Conservation (phyloP, 2,329 filamentous ascomycete species). For the Dendryphion nanum region DNA sequence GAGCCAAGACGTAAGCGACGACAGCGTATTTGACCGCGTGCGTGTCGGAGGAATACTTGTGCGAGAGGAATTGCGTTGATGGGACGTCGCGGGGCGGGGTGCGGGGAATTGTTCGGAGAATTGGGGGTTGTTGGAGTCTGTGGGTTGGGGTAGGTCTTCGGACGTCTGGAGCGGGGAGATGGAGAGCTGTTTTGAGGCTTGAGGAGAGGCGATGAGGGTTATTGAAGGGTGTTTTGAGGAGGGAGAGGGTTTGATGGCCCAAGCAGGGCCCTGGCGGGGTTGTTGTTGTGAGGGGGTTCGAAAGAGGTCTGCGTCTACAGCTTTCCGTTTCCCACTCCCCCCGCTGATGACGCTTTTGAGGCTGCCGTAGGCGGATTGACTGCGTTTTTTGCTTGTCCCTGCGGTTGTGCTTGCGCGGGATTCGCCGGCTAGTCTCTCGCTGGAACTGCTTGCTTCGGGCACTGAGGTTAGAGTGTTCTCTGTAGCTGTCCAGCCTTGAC, state of each 20-base stretch:
- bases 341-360: constrained; percentile 40
- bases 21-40: constrained; percentile 26
- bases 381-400: constrained; percentile 27
- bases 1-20: constrained; percentile 35
- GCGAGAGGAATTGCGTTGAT: constrained; percentile 23
- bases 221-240: constrained; percentile 30
- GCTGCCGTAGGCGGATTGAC: constrained; percentile 38
- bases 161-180: constrained; percentile 29
- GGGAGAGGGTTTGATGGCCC: constrained; percentile 25
- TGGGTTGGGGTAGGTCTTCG: constrained; percentile 17
- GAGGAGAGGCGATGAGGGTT: constrained; percentile 29
- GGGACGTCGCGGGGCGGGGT: too few species aligned
- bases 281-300: constrained; percentile 2
- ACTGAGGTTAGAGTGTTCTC: constrained; percentile 46
- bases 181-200: constrained; percentile 37
- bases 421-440: constrained; percentile 38
- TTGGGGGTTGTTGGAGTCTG: constrained; percentile 11
- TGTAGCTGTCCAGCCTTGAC: constrained; percentile 33
- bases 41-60: constrained; percentile 19
- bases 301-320: constrained; percentile 18
- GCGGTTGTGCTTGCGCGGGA: constrained; percentile 12
- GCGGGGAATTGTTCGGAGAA: not conserved
- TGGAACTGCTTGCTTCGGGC: constrained; percentile 49
- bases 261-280: constrained; percentile 20
- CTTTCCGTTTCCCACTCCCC: constrained; percentile 28